Conservation (phyloP, 495 filamentous ascomycete genomes). For the Penicillium pancosmium region DNA sequence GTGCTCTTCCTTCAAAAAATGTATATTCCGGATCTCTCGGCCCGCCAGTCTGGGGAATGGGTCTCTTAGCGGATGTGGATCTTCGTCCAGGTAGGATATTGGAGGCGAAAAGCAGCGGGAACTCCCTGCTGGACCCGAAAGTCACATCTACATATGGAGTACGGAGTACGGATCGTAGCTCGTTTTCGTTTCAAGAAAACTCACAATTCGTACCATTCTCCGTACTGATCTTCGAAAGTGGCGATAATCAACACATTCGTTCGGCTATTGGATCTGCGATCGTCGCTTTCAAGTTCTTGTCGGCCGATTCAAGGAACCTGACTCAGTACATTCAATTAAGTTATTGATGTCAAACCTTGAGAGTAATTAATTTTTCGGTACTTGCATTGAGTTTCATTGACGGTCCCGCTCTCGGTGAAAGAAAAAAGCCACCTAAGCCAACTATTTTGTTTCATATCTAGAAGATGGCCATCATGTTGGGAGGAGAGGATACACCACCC, state of each 20-base stretch:
- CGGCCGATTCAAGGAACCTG: not conserved
- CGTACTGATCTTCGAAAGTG: not conserved
- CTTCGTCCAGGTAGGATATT: not conserved
- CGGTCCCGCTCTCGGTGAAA: conserved; percentile 2
- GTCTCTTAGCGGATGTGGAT: not conserved
- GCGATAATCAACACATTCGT: not conserved
- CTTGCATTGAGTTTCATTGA: conserved; percentile 9
- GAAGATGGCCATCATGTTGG: conserved; percentile 52
- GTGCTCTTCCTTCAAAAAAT: not conserved
- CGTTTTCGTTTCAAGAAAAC: not conserved
- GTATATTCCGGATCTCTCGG: not conserved
- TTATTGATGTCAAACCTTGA: not conserved
- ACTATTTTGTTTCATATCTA: conserved; percentile 13
- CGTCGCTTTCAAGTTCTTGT: no score
- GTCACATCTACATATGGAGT: not conserved
- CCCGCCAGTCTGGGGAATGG: conserved; percentile 1
- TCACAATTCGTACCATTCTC: not conserved
- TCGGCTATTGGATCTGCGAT: not conserved
- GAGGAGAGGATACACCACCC: conserved; percentile 53
- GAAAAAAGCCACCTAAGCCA: not conserved
- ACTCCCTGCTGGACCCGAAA: no score
- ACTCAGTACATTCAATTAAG: not conserved
- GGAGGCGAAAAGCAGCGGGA: not conserved
- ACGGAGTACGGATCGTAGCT: not conserved
- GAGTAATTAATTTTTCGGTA: not conserved